Evolutionary conservation across 2,329 filamentous ascomycete species (phyloP).

Genomic region (Clonostachys rosea): DNA sequence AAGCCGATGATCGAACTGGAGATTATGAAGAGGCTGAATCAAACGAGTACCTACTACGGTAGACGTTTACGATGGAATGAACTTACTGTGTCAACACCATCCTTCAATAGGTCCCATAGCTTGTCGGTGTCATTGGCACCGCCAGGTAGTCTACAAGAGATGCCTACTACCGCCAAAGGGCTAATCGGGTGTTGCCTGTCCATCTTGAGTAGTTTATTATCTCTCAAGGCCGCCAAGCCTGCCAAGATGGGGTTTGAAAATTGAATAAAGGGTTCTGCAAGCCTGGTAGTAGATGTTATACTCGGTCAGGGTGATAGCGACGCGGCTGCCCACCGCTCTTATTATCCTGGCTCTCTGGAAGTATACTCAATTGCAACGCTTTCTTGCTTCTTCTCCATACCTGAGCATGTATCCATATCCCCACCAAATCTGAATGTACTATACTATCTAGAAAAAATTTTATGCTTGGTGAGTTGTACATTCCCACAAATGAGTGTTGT

Average conservation of each 20-base stretch:
- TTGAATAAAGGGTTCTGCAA: background rate
- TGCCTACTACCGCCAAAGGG: slow-evolving; percentile 28
- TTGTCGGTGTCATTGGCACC: slow-evolving; percentile 4
- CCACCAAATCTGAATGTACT: background rate
- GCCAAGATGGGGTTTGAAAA: background rate
- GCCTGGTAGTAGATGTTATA: background rate
- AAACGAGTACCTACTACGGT: too few species aligned
- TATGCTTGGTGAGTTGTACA: too few species aligned
- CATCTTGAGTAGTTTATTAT: slow-evolving; percentile 8
- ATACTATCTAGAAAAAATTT: background rate
- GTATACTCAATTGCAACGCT: background rate
- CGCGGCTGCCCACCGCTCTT: background rate
- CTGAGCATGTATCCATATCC: background rate
- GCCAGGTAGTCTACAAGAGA: slow-evolving; percentile 33
- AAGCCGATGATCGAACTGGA: too few species aligned
- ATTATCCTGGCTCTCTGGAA: background rate
- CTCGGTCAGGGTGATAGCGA: background rate
- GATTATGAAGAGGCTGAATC: too few species aligned
- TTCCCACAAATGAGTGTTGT: too few species aligned
- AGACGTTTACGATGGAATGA: too few species aligned
- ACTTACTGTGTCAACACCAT: slow-evolving; percentile 3
- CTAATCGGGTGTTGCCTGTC: too few species aligned
- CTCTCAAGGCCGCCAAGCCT: background rate
- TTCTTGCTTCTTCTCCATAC: background rate
- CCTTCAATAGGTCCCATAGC: slow-evolving; percentile 11